A percentile compares a stretch with the other conserved stretches of the same genome.
Conservation (phyloP, 1,284 basidiomycete genomes). For the Hypsizygus ulmarius region DNA sequence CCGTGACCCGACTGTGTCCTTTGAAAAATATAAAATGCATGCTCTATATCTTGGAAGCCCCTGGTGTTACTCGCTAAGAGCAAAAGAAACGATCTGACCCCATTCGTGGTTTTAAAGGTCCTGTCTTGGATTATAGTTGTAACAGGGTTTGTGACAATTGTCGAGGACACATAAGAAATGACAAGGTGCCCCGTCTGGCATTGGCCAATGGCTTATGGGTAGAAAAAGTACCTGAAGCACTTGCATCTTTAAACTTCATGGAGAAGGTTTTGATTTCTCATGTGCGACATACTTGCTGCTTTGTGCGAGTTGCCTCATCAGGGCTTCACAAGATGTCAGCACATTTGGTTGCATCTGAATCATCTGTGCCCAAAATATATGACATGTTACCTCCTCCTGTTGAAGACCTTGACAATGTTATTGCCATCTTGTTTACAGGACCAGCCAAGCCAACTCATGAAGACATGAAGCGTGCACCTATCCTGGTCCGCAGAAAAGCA, state of each 20-base stretch:
- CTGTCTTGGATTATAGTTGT: constrained; percentile 22
- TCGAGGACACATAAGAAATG: constrained; percentile 13
- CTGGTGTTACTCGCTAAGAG: constrained; percentile 8
- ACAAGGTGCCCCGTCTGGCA: constrained; percentile 25
- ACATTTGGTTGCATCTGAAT: constrained; percentile 34
- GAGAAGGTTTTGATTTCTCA: constrained; percentile 33
- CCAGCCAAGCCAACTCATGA: constrained; percentile 28
- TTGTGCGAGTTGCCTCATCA: constrained; percentile 24
- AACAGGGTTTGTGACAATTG: constrained; percentile 18
- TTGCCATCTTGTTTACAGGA: constrained; percentile 37
- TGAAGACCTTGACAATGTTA: constrained; percentile 34
- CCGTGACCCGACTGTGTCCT: neutral
- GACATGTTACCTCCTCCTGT: constrained; percentile 29
- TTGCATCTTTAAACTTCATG: constrained; percentile 28
- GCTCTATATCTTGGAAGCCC: constrained; percentile 2
- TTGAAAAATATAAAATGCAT: constrained; percentile 4
- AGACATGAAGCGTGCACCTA: constrained; percentile 34
- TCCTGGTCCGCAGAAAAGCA: constrained; percentile 29
- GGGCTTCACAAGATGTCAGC: constrained; percentile 34
- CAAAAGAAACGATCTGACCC: neutral
- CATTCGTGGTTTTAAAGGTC: constrained; percentile 13
- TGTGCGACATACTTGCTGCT: constrained; percentile 29
- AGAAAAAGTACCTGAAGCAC: constrained; percentile 31
- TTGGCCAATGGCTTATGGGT: constrained; percentile 39
- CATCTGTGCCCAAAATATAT: constrained; percentile 33